Evolutionary conservation across 2,329 filamentous ascomycete species (phyloP), one percentile per base, ranked within the genome.

Genomic region (Aureobasidium leucospermi): DNA sequence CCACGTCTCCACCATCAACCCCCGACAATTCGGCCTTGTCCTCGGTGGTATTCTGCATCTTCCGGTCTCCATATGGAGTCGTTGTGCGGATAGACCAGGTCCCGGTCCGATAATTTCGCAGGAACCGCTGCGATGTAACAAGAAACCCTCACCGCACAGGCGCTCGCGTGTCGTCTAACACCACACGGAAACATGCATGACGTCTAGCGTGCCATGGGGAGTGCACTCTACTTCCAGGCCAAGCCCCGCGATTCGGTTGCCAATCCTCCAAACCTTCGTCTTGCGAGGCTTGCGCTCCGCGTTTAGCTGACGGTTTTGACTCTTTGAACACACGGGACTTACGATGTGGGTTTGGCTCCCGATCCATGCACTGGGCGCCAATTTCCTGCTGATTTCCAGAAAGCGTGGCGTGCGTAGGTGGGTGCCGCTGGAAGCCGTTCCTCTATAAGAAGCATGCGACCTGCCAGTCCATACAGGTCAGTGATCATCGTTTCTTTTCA

Each of bases 191-290:
- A 45, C 52, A 57, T 11, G 16, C 29, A 55, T 55, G 51, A 55
- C 51, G 51, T 55, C 39, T 55, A 55, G 51, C 51, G 51, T 55
- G 51, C 51, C 51, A 43, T 55, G 51, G 51, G 51, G 51, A 55
- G 32, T 7, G n/a, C 32, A 4, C 28, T 53, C 36, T 38, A 11
- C 29, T 11, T 38, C 13, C 1, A 3, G 16, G 52, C 52, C 52
- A 56, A 56, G 52, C 52, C 52, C 41, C 52, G 7, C 52, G 39
- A 56, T 34, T 34, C 51, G 38, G 51, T 19, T 34, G 36, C 28
- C 28, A 23, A 34, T 42, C 39, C 51, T 43, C 39, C 36, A 43
- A 41, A 55, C 29, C 51, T 41, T 34, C 29, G 23, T 43, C n/a
- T 31, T 6, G 19, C 28, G 39, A 55, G 13, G 34, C 39, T 43